Evolutionary conservation across 2,329 filamentous ascomycete species (phyloP), one percentile per base, ranked within the genome.

Genomic region (Fusarium domesticum): DNA sequence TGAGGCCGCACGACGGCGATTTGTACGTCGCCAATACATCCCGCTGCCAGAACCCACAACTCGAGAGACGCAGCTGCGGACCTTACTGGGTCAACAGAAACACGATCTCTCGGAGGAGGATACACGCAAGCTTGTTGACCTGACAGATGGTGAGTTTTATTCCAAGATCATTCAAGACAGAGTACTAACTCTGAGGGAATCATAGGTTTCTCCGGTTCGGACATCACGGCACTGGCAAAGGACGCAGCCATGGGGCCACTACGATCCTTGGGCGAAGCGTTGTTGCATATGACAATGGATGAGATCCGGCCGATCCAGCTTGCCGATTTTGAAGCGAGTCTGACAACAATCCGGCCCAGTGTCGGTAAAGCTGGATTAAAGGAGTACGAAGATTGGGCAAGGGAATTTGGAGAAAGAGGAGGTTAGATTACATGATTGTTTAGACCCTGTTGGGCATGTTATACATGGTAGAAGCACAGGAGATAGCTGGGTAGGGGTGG

Each of bases 181-280:
- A 12, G 14, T 12, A 20, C 42, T 57, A 18, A 57, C 20, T 31
- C 18, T 17, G 14, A 8, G 14, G 20, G 10, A 16, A 15, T 25
- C n/a, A 11, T 43, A 96, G 91, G 90, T n/a, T 98, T 96, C 70
- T 96, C 90, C 7, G 93, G 93, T 35, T 96, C 90, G 2, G 93
- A 98, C 61, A 96, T 98, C 54, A 97, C 93, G 17, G 91, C 93
- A 2, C 74, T 98, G 7, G 93, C 93, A 6, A 98, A 98, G 69
- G 93, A 98, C 64, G 93, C 93, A 7, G 93, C 93, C 3, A 98
- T 98, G 93, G 92, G 93, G 0, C 93, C 93, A 1, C 73, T 98
- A 11, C 81, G 93, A 23, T 92, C 89, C 41, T 74, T 97, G 3
- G 93, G 93, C 18, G 93, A 97, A 64, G 89, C 87, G 32, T 72